phyloP scores from a whole-genome alignment of 768 basidiomycete genomes.

The Rhizopogon vinicolor region DNA sequence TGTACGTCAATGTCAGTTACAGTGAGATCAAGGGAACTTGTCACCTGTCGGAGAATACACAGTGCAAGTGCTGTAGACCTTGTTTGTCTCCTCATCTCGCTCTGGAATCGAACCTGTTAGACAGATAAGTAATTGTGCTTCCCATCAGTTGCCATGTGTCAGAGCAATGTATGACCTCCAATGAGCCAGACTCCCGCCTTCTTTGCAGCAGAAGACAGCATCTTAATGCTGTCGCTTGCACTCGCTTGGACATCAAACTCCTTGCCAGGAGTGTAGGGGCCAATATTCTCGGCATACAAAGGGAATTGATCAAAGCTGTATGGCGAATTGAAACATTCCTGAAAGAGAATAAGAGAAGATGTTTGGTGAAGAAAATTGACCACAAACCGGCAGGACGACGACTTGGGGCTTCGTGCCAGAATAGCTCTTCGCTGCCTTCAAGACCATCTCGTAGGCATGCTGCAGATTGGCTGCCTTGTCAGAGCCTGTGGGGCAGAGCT shows the following conservation, averaged over 20 bases:
- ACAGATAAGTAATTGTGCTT: neutral
- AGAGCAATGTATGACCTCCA: slow-evolving; percentile 57
- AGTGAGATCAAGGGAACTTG: neutral
- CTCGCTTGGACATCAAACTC: slow-evolving; percentile 52
- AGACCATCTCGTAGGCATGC: slow-evolving; percentile 78
- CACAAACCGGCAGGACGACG: slow-evolving; percentile 77
- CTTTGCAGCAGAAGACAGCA: slow-evolving; percentile 78
- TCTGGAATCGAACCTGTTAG: slow-evolving; percentile 88
- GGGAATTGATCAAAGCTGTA: slow-evolving; percentile 81
- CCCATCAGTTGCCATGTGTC: neutral
- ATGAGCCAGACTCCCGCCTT: slow-evolving; percentile 83
- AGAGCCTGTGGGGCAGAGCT: slow-evolving; percentile 54
- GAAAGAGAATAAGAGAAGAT: slow-evolving; percentile 1
- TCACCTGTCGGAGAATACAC: slow-evolving; percentile 80
- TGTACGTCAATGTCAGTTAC: neutral
- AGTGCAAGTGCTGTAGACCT: slow-evolving; percentile 90
- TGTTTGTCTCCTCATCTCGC: slow-evolving; percentile 52
- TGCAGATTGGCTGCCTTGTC: slow-evolving; percentile 77
- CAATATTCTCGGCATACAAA: slow-evolving; percentile 76
- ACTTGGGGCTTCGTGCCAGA: slow-evolving; percentile 58
- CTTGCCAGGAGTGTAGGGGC: slow-evolving; percentile 46
- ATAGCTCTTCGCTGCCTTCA: slow-evolving; percentile 51
- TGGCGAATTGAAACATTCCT: slow-evolving; percentile 91
- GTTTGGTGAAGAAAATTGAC: neutral
- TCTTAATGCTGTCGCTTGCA: slow-evolving; percentile 71